Base-by-base conservation (phyloP, 441 rosid genomes). In the Kokia cookei region DNA sequence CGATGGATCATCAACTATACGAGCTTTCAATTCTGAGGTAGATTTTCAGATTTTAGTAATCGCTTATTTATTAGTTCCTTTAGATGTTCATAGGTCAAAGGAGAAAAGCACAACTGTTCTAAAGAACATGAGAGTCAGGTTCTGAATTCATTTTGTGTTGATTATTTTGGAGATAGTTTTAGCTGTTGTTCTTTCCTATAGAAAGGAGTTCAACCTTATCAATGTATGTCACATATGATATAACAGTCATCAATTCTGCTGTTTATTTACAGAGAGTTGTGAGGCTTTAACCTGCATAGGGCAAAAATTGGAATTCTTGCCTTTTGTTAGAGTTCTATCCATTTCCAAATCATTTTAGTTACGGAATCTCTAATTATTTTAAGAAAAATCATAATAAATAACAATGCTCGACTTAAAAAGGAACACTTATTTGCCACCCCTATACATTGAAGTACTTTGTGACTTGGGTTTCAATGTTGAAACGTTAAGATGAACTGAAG, bases 1-100 rank as follows among this genome's bases (percentile, higher is more conserved):
- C 24, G 95, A 90, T 82, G 99, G 97, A 63, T 87, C 99, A 72
- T 83, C 99, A 63, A 96, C 99, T 68, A 93, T 96, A 75, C 85
- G 97, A 73, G 98, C 97, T 82, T 93, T 92, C 80, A 87, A 90
- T 54, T 83, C 90, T 73, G 90, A 93, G 94, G 99, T n/a, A 35
- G 27, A 65, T 27, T 29, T 54, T 42, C 63, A 11, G 24, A 43
- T 26, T 54, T 35, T 61, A 37, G 50, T 37, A 37, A 64, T 65
- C 45, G 19, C 51, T 40, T 12, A 2, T 37, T 58, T 69, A 9
- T 69, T 62, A 61, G n/a, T 66, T 66, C n/a, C 7, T 47, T 48
- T 43, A 27, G 73, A 9, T 51, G 62, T 65, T 22, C 37, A 7
- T 8, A 59, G 26, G 48, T 27, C 19, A 3, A n/a, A 58, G 58